phyloP scores from a whole-genome alignment of 1,284 basidiomycete species.

The Ustilago shanxiensis region DNA sequence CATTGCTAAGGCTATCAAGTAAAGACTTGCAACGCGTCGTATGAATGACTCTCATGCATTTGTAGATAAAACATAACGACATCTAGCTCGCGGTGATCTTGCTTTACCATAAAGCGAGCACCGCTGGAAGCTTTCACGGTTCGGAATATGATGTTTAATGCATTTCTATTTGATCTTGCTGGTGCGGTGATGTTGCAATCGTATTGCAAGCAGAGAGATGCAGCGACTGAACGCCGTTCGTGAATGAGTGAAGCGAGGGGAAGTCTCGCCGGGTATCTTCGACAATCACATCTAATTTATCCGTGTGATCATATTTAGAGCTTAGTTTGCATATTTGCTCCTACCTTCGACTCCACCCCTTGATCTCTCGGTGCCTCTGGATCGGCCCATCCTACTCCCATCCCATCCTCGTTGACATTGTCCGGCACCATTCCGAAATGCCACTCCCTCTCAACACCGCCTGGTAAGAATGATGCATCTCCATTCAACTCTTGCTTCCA shows the following conservation, averaged over 20 bases:
- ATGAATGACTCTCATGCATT: not conserved
- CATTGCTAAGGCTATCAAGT: slow-evolving; percentile 23
- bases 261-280: slow-evolving; percentile 11
- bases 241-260: not conserved
- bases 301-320: slow-evolving; percentile 16
- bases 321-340: slow-evolving; percentile 23
- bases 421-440: slow-evolving; percentile 71
- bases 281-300: not conserved
- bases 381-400: slow-evolving; percentile 58
- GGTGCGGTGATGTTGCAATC: too few relatives aligned
- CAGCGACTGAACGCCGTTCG: not conserved
- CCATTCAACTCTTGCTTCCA: slow-evolving; percentile 62
- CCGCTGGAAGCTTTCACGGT: slow-evolving; percentile 24
- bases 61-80: slow-evolving; percentile 1
- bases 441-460: slow-evolving; percentile 80
- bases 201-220: not conserved
- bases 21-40: not conserved
- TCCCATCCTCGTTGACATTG: slow-evolving; percentile 61
- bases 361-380: slow-evolving; percentile 16
- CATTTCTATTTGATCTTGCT: not conserved
- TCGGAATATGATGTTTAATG: not conserved
- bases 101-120: not conserved
- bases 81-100: slow-evolving; percentile 26
- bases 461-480: slow-evolving; percentile 65
- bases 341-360: not conserved